phyloP scores from a whole-genome alignment of 768 basidiomycete species.

The Russula earlei region DNA sequence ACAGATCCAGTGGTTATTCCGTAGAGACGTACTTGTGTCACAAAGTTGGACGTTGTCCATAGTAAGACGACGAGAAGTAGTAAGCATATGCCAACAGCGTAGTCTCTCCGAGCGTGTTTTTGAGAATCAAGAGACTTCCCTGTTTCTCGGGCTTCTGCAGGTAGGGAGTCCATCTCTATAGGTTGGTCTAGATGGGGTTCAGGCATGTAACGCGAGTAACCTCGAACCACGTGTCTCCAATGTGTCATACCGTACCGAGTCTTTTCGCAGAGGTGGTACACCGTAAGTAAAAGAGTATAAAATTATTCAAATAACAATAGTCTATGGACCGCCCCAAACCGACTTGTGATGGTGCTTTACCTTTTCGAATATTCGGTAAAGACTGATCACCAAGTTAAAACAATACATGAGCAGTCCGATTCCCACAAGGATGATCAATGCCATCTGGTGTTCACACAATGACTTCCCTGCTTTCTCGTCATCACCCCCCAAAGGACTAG shows the following conservation, averaged over 20 bases:
- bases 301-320: no score
- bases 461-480: slow-evolving; percentile 42
- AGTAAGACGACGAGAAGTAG: slow-evolving; percentile 70
- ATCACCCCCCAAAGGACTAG: slow-evolving; percentile 32
- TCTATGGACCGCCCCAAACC: neutral
- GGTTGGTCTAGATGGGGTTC: neutral
- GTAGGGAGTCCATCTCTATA: slow-evolving; percentile 17
- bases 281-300: no score
- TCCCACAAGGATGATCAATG: slow-evolving; percentile 69
- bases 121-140: neutral
- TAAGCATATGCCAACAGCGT: slow-evolving; percentile 53
- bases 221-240: neutral
- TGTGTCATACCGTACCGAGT: no score
- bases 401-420: slow-evolving; percentile 74
- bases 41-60: slow-evolving; percentile 84
- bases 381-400: slow-evolving; percentile 73
- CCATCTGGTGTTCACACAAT: slow-evolving; percentile 68
- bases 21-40: slow-evolving; percentile 56
- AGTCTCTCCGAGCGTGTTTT: slow-evolving; percentile 27
- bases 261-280: no score
- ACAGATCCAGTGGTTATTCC: neutral
- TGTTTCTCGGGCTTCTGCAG: neutral
- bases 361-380: slow-evolving; percentile 84
- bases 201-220: neutral
- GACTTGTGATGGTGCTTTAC: slow-evolving; percentile 54